phyloP scores from a whole-genome alignment of 2,329 filamentous ascomycete species.

The Diaporthe eres region DNA sequence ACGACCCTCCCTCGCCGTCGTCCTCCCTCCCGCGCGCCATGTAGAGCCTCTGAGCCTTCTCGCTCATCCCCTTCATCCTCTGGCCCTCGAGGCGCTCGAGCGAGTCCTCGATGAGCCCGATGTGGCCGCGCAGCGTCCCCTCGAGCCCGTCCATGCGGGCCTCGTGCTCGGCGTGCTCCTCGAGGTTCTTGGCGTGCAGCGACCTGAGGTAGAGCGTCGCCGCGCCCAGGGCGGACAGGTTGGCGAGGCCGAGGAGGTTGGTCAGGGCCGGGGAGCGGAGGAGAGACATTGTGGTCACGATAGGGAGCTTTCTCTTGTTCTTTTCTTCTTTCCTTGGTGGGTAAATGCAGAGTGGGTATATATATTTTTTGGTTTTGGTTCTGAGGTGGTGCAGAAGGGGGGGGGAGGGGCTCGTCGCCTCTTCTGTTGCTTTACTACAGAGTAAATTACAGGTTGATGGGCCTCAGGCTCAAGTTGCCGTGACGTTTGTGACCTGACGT shows the following conservation, averaged over 20 bases:
- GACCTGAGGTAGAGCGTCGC: conserved; percentile 28
- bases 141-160: conserved; percentile 39
- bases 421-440: not conserved
- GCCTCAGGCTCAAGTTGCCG: not conserved
- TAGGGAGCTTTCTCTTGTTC: too few relatives aligned
- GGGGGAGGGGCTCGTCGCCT: too few relatives aligned
- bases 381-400: not conserved
- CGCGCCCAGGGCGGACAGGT: conserved; percentile 34
- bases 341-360: not conserved
- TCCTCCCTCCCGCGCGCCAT: conserved; percentile 33
- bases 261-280: conserved; percentile 35
- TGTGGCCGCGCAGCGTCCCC: conserved; percentile 37
- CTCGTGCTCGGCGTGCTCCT: conserved; percentile 32
- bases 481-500: conserved; percentile 6
- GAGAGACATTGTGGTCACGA: conserved; percentile 26
- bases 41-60: conserved; percentile 32
- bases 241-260: conserved; percentile 30
- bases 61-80: conserved; percentile 35
- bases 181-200: conserved; percentile 32
- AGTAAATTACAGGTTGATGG: not conserved
- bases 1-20: not conserved
- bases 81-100: conserved; percentile 38
- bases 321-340: not conserved
- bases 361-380: not conserved
- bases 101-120: conserved; percentile 37